A percentile compares a stretch with the other conserved stretches of the same genome.
phyloP scores from a whole-genome alignment of 1,284 basidiomycete species.

The Ustilago loliicola region DNA sequence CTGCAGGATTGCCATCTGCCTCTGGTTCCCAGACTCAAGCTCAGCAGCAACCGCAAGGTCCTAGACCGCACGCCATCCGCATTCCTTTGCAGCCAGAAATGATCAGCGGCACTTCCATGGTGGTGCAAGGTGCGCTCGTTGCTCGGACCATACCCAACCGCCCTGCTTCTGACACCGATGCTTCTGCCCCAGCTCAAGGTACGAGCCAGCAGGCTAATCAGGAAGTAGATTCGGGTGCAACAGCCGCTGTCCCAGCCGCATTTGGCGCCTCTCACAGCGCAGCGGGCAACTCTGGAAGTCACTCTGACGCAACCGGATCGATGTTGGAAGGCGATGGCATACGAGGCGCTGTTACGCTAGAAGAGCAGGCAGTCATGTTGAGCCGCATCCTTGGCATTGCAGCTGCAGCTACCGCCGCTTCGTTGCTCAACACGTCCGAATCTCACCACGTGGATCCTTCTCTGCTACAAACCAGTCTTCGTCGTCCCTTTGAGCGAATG shows the following conservation, averaged over 20 bases:
- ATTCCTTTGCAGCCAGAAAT: slow-evolving; percentile 40
- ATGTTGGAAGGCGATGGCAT: slow-evolving; percentile 30
- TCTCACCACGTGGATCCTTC: slow-evolving; percentile 48
- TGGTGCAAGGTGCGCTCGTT: slow-evolving; percentile 67
- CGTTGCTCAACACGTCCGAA: slow-evolving; percentile 54
- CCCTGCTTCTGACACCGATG: slow-evolving; percentile 4
- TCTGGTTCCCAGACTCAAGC: slow-evolving; percentile 2
- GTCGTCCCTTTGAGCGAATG: slow-evolving; percentile 41
- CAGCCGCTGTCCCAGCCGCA: not conserved
- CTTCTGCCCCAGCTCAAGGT: not conserved
- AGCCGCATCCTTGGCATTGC: slow-evolving; percentile 65
- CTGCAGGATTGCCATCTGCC: slow-evolving; percentile 1
- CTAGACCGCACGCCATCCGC: slow-evolving; percentile 26
- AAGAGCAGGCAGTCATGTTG: slow-evolving; percentile 68
- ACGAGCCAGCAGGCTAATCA: not conserved
- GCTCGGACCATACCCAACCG: slow-evolving; percentile 47
- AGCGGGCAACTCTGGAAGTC: not conserved
- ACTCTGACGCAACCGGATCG: slow-evolving; percentile 1
- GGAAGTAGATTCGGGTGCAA: not conserved
- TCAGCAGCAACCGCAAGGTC: slow-evolving; percentile 14
- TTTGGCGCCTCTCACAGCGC: not conserved
- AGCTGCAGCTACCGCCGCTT: slow-evolving; percentile 67
- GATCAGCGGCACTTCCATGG: slow-evolving; percentile 65
- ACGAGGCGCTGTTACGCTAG: slow-evolving; percentile 61
- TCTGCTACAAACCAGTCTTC: slow-evolving; percentile 51